Evolutionary conservation across 2,329 filamentous ascomycete species (phyloP), one percentile per base, ranked within the genome.

Genomic region (Beauveria bassiana): DNA sequence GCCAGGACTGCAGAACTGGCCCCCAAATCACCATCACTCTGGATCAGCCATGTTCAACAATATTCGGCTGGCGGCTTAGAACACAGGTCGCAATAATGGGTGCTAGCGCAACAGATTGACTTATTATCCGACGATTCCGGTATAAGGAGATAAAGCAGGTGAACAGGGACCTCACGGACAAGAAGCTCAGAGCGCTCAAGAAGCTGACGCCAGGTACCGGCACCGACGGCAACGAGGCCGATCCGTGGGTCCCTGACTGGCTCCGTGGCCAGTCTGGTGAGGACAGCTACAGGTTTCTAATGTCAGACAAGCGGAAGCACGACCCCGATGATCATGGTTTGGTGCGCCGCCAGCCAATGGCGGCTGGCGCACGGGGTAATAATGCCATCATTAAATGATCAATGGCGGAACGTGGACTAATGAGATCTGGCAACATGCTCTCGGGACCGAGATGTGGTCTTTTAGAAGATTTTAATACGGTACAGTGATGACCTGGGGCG

Each of bases 101-200:
- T 22, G 22, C 24, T 38, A 18, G 42, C 42, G 22, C 22, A 54
- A 42, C 50, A 47, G 20, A 42, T 52, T 14, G 20, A 49, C 6
- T 28, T 38, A 2, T 56, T 34, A 42, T 40, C 28, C 16, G 43
- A 61, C 9, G 45, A 56, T 22, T 10, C 43, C 43, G 51, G 45
- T 6, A 47, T 16, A 5, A 61, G 40, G 40, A 26, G 49, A 54
- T 47, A 28, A 20, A 10, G 14, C 50, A 40, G 42, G 26, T 54
- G 2, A 49, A 47, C 20, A 42, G 14, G 50, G 40, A 55, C 26
- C 50, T 55, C 28, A 54, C 49, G 9, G 20, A 53, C 10, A 54
- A 51, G 34, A 59, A 54, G 42, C 59, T 40, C 40, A 47, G 28
- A n/a, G 56, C 38, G 26, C 45, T 56, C 31, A 43, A 61, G 43